A percentile compares a stretch with the other conserved stretches of the same genome.
Evolutionary conservation across 2,329 filamentous ascomycete genomes (phyloP).

Genomic region (Fonsecaea erecta): DNA sequence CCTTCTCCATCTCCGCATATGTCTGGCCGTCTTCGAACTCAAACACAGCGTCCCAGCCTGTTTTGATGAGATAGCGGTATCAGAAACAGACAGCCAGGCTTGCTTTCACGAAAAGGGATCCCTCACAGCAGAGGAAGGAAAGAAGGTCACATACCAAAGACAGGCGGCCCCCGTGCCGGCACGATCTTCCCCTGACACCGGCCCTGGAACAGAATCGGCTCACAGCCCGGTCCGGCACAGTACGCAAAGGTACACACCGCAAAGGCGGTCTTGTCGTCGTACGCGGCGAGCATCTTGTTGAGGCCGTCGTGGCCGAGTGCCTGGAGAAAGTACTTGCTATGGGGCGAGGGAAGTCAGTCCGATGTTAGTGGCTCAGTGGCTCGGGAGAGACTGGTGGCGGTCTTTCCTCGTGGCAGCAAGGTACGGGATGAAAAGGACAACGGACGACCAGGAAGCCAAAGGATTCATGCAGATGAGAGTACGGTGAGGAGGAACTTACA

Average conservation of each 20-base stretch:
- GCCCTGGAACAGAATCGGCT: slow-evolving; percentile 89
- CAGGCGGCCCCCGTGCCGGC: slow-evolving; percentile 74
- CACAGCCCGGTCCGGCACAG: slow-evolving; percentile 79
- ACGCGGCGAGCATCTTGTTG: slow-evolving; percentile 86
- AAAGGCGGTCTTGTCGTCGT: slow-evolving; percentile 87
- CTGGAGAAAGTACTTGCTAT: slow-evolving; percentile 91
- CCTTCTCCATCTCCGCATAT: slow-evolving; percentile 92
- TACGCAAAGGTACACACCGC: slow-evolving; percentile 97
- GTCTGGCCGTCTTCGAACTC: slow-evolving; percentile 84
- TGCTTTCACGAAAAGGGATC: not conserved
- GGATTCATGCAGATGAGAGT: not conserved
- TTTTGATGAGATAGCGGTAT: slow-evolving; percentile 2
- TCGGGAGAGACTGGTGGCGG: not conserved
- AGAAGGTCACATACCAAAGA: slow-evolving; percentile 70
- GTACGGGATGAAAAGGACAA: too few relatives aligned
- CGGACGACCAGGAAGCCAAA: too few relatives aligned
- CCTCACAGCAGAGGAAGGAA: not conserved
- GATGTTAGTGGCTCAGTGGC: not conserved
- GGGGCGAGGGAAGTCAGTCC: too few relatives aligned
- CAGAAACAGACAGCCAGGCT: not conserved
- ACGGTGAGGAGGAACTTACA: slow-evolving; percentile 65
- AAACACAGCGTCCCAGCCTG: slow-evolving; percentile 96
- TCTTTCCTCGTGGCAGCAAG: too few relatives aligned
- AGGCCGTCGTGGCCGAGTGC: slow-evolving; percentile 81
- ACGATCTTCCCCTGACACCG: slow-evolving; percentile 87